Base-by-base conservation (phyloP, 202 grass and related monocot genomes). In the Tripidium arundinaceum region DNA sequence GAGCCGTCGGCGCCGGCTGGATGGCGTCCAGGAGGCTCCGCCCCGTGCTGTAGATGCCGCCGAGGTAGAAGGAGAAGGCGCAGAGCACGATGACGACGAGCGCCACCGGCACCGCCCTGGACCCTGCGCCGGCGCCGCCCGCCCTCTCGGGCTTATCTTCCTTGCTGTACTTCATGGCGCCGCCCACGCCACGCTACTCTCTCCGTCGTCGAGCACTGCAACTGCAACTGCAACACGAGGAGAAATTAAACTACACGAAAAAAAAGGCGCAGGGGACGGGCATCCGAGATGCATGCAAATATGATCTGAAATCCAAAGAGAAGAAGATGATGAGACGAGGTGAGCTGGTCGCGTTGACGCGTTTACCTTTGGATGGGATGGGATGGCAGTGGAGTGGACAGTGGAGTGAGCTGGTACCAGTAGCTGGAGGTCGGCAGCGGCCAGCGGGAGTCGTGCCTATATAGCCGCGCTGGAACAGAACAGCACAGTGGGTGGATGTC, bases 51-150 rank as follows among this genome's bases (percentile, higher is more conserved):
- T 94, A 94, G 68, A 98, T 86, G 62, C 95, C 86, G 62, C 95
- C 95, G 80, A 98, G 92, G 85, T 98, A 98, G 88, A 98, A 94
- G 46, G 95, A 98, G 85, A 98, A 93, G 65, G 86, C 92, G 79
- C 95, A 98, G 36, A 98, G 75, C 65, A 86, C 68, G 62, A 93
- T 55, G 40, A 94, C 83, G n/a, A 87, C 49, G 49, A 98, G 91
- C 18, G 86, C 66, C 90, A 94, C 61, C 13, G 90, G 88, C 55
- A 93, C 71, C 59, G 87, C 85, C 34, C 81, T 90, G 12, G 81
- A 47, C 19, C 85, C 92, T 11, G 65, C 82, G 79, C 83, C 89
- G 26, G 42, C 25, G 72, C 60, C 81, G 16, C 54, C 61, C 28
- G 68, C 81, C 79, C 78, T n/a, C 66, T 89, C 87, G 49, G 87